Percentiles rank a stretch among this genome's conserved stretches.
phyloP scores from a whole-genome alignment of 352 stramenopile genomes.

The Globisporangium nodosum region DNA sequence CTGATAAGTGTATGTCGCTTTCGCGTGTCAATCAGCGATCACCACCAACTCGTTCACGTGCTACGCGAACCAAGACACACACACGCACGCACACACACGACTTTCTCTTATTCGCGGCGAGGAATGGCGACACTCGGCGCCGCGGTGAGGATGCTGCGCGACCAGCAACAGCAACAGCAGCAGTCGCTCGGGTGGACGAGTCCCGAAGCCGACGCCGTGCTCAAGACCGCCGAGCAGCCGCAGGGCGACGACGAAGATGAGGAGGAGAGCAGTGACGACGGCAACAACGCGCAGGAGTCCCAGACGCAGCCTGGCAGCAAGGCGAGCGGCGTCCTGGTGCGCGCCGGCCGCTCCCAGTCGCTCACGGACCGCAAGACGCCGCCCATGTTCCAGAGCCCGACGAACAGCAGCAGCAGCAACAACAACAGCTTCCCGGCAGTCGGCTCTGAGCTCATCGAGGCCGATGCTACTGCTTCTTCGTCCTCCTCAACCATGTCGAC shows the following conservation, averaged over 20 bases:
- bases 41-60: too few relatives aligned
- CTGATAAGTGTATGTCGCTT: background rate
- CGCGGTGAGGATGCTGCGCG: background rate
- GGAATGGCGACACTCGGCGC: constrained; percentile 1
- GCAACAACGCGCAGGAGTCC: background rate
- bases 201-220: constrained; percentile 1
- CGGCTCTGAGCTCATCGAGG: background rate
- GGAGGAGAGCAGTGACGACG: background rate
- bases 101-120: background rate
- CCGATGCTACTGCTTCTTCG: background rate
- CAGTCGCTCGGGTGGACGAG: constrained; percentile 1
- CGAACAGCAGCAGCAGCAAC: constrained; percentile 13
- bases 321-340: constrained; percentile 12
- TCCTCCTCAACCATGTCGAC: background rate
- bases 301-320: background rate
- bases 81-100: background rate
- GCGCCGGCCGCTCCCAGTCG: constrained; percentile 36
- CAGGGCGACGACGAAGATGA: constrained; percentile 2
- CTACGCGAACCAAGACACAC: too few relatives aligned
- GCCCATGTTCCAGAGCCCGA: constrained; percentile 23
- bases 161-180: background rate
- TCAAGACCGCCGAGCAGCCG: constrained; percentile 8
- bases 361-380: constrained; percentile 27
- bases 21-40: background rate
- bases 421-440: background rate